Evolutionary conservation across 306 rosid species (phyloP).

Genomic region (Alnus rubra): DNA sequence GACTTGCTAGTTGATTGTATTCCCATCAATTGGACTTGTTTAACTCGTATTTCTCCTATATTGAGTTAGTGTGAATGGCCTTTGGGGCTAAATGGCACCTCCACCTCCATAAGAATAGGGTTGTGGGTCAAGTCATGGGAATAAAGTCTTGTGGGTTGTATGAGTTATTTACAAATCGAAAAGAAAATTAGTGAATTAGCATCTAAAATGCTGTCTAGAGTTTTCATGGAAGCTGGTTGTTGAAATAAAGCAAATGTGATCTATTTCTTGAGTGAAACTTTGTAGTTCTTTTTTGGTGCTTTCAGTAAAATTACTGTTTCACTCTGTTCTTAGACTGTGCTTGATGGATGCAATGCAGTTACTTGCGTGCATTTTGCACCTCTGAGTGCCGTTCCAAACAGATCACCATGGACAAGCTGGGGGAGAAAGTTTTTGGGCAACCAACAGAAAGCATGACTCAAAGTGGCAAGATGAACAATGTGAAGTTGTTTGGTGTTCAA

Average conservation of each 20-base stretch:
- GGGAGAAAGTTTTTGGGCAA: neutral
- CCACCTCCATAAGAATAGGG: too few relatives aligned
- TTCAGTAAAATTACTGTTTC: neutral
- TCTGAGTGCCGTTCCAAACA: slow-evolving; percentile 24
- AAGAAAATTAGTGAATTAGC: neutral
- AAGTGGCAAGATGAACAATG: neutral
- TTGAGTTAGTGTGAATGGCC: neutral
- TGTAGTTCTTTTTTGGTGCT: neutral
- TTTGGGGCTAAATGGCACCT: too few relatives aligned
- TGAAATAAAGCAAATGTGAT: neutral
- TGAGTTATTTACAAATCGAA: neutral
- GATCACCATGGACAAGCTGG: slow-evolving; percentile 7
- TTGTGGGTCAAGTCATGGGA: too few relatives aligned
- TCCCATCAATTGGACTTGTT: neutral
- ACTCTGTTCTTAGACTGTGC: neutral
- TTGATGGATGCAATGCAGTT: slow-evolving; percentile 26
- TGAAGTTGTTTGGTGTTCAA: neutral
- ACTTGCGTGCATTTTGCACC: slow-evolving; percentile 32
- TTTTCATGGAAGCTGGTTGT: neutral
- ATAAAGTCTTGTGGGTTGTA: neutral
- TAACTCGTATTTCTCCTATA: neutral
- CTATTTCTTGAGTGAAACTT: neutral
- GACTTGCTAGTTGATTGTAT: neutral
- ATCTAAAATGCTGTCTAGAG: neutral
- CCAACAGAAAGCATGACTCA: neutral